Evolutionary conservation across 805 yeast genomes (phyloP).

Genomic region (Schizosaccharomyces octosporus): DNA sequence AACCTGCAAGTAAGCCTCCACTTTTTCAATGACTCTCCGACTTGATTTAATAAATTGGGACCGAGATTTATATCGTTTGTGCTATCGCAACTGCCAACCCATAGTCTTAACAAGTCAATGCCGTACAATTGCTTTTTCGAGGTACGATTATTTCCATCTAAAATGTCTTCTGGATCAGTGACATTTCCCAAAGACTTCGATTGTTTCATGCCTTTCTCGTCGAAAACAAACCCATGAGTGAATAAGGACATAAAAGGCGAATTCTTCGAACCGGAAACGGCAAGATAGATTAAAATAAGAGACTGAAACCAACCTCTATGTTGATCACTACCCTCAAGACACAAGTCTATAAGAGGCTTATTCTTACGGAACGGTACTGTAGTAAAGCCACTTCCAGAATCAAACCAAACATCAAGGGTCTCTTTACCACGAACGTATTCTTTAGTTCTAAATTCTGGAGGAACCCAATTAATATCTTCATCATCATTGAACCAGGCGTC

Average conservation of each 20-base stretch:
- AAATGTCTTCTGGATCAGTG: constrained; percentile 40
- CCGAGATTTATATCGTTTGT: constrained; percentile 59
- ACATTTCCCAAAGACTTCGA: constrained; percentile 79
- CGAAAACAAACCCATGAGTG: constrained; percentile 86
- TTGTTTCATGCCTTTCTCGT: constrained; percentile 71
- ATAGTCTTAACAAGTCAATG: constrained; percentile 68
- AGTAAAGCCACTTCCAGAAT: constrained; percentile 84
- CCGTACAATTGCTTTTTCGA: constrained; percentile 41
- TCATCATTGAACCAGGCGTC: constrained; percentile 56
- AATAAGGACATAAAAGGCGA: constrained; percentile 56
- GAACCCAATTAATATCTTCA: constrained; percentile 43
- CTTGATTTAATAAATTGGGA: constrained; percentile 44
- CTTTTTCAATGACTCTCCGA: constrained; percentile 59
- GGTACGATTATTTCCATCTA: constrained; percentile 26
- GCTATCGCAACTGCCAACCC: constrained; percentile 78
- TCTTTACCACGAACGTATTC: constrained; percentile 51
- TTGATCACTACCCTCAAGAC: constrained; percentile 91
- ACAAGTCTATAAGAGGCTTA: constrained; percentile 45
- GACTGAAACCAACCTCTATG: constrained; percentile 99
- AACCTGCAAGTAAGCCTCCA: constrained; percentile 59
- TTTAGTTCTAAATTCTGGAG: constrained; percentile 21
- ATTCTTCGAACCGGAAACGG: constrained; percentile 15
- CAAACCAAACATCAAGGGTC: constrained; percentile 98
- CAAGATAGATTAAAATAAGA: constrained; percentile 56
- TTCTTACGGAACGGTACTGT: constrained; percentile 15